A percentile compares a stretch with the other conserved stretches of the same genome.
Conservation (phyloP, 2,329 filamentous ascomycete species). For the Epichloe aotearoae region DNA sequence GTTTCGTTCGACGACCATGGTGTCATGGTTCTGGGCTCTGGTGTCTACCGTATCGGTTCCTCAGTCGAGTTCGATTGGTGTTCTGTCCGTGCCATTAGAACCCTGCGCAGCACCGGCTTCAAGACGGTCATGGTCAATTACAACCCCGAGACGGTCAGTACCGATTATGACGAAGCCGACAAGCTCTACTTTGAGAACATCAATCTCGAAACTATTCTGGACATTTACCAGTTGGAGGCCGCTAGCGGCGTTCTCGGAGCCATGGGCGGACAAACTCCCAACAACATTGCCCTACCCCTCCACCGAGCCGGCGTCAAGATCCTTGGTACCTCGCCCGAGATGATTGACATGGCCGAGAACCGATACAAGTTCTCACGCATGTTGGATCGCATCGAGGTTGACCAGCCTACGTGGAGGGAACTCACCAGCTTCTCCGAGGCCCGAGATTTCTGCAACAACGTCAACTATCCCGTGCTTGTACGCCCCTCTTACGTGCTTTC, state of each 20-base stretch:
- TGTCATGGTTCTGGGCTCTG: conserved; percentile 90
- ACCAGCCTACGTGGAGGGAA: conserved; percentile 97
- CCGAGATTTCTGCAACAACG: conserved; percentile 70
- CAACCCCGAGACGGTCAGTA: conserved; percentile 80
- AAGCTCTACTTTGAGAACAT: conserved; percentile 95
- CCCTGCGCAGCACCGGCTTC: conserved; percentile 66
- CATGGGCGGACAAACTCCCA: conserved; percentile 95
- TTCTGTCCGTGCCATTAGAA: conserved; percentile 86
- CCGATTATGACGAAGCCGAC: conserved; percentile 92
- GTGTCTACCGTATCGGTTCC: conserved; percentile 92
- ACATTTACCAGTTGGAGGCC: conserved; percentile 82
- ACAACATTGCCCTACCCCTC: conserved; percentile 89
- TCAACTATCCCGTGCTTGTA: conserved; percentile 87
- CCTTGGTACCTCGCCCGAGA: conserved; percentile 90
- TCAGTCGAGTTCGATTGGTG: conserved; percentile 99
- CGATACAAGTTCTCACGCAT: conserved; percentile 98
- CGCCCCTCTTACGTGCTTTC: conserved; percentile 94
- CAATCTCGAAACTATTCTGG: conserved; percentile 75
- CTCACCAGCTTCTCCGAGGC: conserved; percentile 90
- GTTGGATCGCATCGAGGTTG: conserved; percentile 86
- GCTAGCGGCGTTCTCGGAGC: conserved; percentile 79
- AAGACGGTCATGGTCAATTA: conserved; percentile 97
- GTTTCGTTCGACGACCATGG: conserved; percentile 77
- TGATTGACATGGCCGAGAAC: conserved; percentile 97
- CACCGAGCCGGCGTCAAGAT: conserved; percentile 84